Conservation (phyloP, 1,284 basidiomycete species). For the Ceratorhiza oryzae-sativae region DNA sequence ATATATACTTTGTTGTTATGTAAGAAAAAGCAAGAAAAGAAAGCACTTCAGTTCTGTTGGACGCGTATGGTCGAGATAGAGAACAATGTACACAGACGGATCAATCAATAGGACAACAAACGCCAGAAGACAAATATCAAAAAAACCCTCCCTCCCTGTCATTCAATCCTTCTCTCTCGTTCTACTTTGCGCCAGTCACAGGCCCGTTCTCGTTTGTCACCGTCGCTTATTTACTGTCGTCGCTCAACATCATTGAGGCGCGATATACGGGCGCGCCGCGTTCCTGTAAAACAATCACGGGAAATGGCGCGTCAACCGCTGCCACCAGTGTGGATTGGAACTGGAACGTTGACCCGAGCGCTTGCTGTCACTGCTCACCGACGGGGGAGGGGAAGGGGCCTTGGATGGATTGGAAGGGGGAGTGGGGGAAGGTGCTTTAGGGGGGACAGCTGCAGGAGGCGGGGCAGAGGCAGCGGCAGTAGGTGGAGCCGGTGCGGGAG, state of each 20-base stretch:
- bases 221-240: neutral
- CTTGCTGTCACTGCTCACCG: conserved; percentile 30
- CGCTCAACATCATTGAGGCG: neutral
- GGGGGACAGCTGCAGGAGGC: neutral
- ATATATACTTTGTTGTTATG: no score
- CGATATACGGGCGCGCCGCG: conserved; percentile 22
- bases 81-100: no score
- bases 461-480: neutral
- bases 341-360: conserved; percentile 13
- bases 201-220: neutral
- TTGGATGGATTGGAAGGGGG: conserved; percentile 16
- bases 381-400: conserved; percentile 18
- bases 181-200: no score
- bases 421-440: conserved; percentile 12
- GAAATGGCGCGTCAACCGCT: conserved; percentile 37
- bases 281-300: conserved; percentile 29
- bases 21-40: no score
- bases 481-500: conserved; percentile 3
- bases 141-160: neutral
- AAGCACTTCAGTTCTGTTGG: no score
- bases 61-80: no score
- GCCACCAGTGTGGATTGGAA: conserved; percentile 35
- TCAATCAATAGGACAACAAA: no score
- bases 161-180: no score
- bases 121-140: neutral